Evolutionary conservation across 2,329 filamentous ascomycete species (phyloP), one percentile per base, ranked within the genome.

Genomic region (Claviceps sp.): DNA sequence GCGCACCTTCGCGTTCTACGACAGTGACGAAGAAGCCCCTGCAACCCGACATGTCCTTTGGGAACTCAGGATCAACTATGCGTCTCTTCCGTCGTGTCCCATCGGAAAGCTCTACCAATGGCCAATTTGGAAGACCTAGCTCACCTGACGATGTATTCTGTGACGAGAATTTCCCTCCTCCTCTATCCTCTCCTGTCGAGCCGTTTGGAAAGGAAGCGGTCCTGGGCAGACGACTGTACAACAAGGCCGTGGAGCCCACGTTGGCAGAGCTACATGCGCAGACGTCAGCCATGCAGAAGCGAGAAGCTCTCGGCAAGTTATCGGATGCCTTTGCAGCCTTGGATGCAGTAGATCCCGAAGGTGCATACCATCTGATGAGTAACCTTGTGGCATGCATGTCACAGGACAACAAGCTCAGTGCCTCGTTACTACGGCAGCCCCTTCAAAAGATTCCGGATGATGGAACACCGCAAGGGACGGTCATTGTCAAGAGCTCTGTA

Each of bases 41-140:
- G 2, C 88, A 89, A 51, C 78, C 93, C 1, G 88, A 97, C 61
- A 83, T 95, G 74, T 94, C 85, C 5, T 97, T 94, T 68, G 93
- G 91, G 49, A 97, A 97, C 66, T 86, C 84, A 7, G 88, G 87
- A 1, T 96, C 91, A 1, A 95, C 90, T 16, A 88, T 95, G 58
- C 84, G 90, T 51, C 83, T 95, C 50, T 97, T 96, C 72, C 86
- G 88, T 56, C 82, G 91, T 23, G 88, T 95, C 1, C 77, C 78
- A 0, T 93, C 90, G 0, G 86, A 88, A 60, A 73, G 75, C 59
- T 80, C 74, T 22, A 71, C 67, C 5, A 68, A 69, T 1, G 68
- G 70, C 5, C 69, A 71, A 34, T 52, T 67, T 2, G 64, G 63
- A 29, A 60, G 64, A 13, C 62, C 66, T 4, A 55, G 61, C 1